phyloP scores from a whole-genome alignment of 225 moss, liverwort and hornwort species.

The Sphagnum tenellum region DNA sequence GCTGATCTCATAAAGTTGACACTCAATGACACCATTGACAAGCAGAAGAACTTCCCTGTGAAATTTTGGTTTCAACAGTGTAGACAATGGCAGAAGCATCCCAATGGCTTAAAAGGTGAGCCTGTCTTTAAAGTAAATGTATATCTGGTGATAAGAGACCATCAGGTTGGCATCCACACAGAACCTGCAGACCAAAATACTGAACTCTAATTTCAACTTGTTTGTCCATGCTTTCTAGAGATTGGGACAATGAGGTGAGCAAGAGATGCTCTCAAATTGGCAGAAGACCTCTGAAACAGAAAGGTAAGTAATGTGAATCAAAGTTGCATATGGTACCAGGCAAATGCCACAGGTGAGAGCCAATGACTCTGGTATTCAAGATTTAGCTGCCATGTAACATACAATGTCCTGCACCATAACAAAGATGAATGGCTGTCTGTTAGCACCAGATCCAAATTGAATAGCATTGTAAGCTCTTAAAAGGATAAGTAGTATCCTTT shows the following conservation, averaged over 20 bases:
- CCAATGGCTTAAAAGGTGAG: conserved; percentile 43
- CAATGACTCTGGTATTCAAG: conserved; percentile 73
- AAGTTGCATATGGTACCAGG: conserved; percentile 31
- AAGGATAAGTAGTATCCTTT: background rate
- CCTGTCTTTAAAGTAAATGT: conserved; percentile 79
- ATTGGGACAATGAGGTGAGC: background rate
- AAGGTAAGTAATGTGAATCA: background rate
- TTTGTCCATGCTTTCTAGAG: background rate
- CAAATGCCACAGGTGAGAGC: conserved; percentile 92
- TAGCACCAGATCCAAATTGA: background rate
- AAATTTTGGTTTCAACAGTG: too few species aligned
- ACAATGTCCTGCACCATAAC: conserved; percentile 40
- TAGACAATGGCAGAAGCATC: background rate
- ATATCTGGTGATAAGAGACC: conserved; percentile 88
- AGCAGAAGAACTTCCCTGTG: too few species aligned
- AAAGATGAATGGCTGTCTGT: background rate
- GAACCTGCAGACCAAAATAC: conserved; percentile 43
- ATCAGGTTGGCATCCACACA: conserved; percentile 70
- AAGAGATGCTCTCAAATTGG: background rate
- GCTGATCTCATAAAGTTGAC: too few species aligned
- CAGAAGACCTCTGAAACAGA: background rate
- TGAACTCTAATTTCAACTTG: background rate
- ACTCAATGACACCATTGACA: too few species aligned
- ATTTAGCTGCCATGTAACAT: conserved; percentile 71
- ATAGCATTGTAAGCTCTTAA: background rate